Base-by-base conservation (phyloP, 768 basidiomycete genomes). In the Cystobasidium tubakii region DNA sequence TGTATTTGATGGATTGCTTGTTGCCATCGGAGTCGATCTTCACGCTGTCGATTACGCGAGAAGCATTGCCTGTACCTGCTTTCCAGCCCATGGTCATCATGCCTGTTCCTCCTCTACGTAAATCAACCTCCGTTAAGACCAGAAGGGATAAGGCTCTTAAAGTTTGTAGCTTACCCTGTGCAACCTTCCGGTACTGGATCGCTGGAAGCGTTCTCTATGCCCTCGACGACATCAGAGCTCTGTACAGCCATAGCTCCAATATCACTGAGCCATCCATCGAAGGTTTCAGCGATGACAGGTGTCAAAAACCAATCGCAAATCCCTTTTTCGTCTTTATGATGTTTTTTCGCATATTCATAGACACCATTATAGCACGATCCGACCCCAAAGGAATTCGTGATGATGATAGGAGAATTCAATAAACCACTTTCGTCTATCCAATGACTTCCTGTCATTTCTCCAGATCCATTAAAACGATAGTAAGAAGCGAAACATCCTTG, bases 371-470 rank as follows among this genome's bases (percentile, higher is more conserved):
- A 71, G 69, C 53, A 55, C 6, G 50, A 7, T 4, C 69, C 69
- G 27, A 71, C 69, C 2, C 69, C 69, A 25, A 71, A 71, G 17
- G 69, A 71, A 54, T 71, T 71, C 25, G 69, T 71, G 25, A 71
- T 71, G 21, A 71, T 71, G 36, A 71, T 60, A 29, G 69, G 69
- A 39, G 54, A 57, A 36, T 71, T 71, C 27, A 71, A 53, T 55
- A 71, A 36, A 27, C 69, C 69, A 27, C 27, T 17, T 60, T 71
- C 69, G 31, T 71, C 69, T 31, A 73, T 73, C 64, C 64, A 66
- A 46, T 73, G 72, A 43, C 72, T 73, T 4, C 72, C 72, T 25
- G 72, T 73, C 62, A 73, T 63, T 50, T 73, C 72, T 6, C 72
- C 72, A 67, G 29, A 36, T 33, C 72, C 72, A 65, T 73, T 73